Evolutionary conservation across 768 basidiomycete genomes (phyloP), one percentile per base, ranked within the genome.

Genomic region (Chlorophyllum brunneum): DNA sequence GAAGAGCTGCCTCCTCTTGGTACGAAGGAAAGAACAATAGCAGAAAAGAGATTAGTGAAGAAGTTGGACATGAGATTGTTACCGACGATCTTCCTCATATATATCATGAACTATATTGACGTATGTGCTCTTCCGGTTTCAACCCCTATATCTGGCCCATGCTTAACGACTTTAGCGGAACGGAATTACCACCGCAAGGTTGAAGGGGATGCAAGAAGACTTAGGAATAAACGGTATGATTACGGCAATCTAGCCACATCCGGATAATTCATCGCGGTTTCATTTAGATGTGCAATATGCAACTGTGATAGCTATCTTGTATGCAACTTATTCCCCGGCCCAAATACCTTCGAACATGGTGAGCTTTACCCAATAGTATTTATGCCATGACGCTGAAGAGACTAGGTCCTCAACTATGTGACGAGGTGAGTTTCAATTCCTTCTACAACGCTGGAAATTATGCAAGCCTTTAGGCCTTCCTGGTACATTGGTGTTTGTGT

Each of bases 271-370:
- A 53, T n/a, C n/a, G n/a, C 20, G 15, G 4, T 20, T 34, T 29
- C 10, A 41, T 15, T 10, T 31, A 60, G 59, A 59, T 30, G 54
- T 62, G n/a, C 58, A 59, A 39, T 59, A 59, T 47, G 55, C 58
- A 5, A 57, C 45, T 3, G 50, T 54, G 9, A 46, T 54, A 33
- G 55, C 54, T 7, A 54, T 58, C 51, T 39, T 56, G 29, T 54
- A 33, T 54, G 83, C 67, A 3, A 78, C 80, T 3, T 82, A 83
- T 54, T 75, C 73, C 23, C 81, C 81, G 2, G 76, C 78, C 18
- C 82, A 83, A 56, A 76, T 84, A 44, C 83, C 83, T 1, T 82
- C 78, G 1, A 85, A 82, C 59, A 82, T 84, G 77, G 81, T 77
- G 9, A 54, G n/a, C 46, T 27, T 11, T 4, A n/a, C 26, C 37